These are phyloP conservation scores for Adansonia grandidieri DNA, from an alignment of 441 rosid genomes.

Conservation along the genomic window DNA sequence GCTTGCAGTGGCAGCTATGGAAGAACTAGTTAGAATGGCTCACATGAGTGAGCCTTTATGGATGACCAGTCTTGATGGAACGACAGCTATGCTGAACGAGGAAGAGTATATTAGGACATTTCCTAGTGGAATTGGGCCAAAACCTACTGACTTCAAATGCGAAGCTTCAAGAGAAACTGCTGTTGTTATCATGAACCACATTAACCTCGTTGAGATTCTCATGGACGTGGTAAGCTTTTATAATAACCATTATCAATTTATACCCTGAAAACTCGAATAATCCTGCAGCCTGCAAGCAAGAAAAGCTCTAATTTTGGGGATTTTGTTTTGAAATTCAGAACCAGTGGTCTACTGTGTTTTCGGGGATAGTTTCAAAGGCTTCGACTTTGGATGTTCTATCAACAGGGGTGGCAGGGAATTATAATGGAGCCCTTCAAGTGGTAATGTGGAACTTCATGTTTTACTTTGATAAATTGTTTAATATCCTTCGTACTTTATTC, in stretches of 20 bases:
- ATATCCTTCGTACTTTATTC: background rate
- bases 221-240: conserved; percentile 73
- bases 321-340: conserved; percentile 47
- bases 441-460: conserved; percentile 41
- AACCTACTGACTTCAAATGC: conserved; percentile 58
- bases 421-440: conserved; percentile 76
- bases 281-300: background rate
- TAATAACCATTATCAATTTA: background rate
- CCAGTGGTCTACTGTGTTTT: conserved; percentile 76
- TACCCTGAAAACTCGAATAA: background rate
- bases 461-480: background rate
- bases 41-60: conserved; percentile 82
- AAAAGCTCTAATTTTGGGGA: background rate
- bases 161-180: conserved; percentile 82
- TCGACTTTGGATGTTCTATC: conserved; percentile 63
- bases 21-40: conserved; percentile 73
- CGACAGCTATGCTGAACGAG: conserved; percentile 49
- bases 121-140: conserved; percentile 64
- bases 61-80: conserved; percentile 61
- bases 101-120: conserved; percentile 65
- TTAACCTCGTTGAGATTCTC: conserved; percentile 68
- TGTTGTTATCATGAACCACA: conserved; percentile 70
- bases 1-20: conserved; percentile 91
- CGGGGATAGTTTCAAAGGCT: conserved; percentile 76
- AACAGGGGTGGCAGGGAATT: conserved; percentile 70